These are phyloP conservation scores for Mycosarcoma mackinlayi DNA, from an alignment of 1,284 basidiomycete genomes.

Conservation along the genomic window DNA sequence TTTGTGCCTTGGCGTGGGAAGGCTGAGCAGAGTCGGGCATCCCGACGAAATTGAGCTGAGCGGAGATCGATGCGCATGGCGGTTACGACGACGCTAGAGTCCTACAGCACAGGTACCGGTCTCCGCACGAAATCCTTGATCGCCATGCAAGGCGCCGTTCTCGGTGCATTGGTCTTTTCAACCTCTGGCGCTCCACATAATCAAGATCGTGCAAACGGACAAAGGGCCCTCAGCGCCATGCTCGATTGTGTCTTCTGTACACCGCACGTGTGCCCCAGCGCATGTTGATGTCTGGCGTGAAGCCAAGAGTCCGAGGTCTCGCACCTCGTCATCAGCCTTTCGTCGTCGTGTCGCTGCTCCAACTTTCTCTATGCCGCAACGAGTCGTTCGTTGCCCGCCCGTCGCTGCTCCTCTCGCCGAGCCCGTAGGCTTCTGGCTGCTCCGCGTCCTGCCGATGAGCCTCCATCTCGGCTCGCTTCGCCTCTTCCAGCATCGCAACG, in stretches of 20 bases:
- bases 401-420: too few species aligned
- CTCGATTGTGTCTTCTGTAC: not conserved
- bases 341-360: constrained; percentile 53
- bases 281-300: too few species aligned
- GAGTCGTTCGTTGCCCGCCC: not conserved
- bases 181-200: not conserved
- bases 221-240: too few species aligned
- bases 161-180: not conserved
- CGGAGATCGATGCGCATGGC: too few species aligned
- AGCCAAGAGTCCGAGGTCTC: too few species aligned
- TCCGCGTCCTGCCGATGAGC: constrained; percentile 16
- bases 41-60: too few species aligned
- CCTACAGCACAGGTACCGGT: not conserved
- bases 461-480: constrained; percentile 28
- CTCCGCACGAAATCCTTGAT: not conserved
- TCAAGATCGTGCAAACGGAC: not conserved
- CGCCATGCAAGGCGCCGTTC: not conserved
- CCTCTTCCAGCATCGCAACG: constrained; percentile 37
- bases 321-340: constrained; percentile 26
- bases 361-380: constrained; percentile 31
- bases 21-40: too few species aligned
- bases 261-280: not conserved
- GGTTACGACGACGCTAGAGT: too few species aligned
- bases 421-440: too few species aligned
- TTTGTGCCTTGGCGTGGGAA: too few species aligned